Conservation (phyloP, 2,329 filamentous ascomycete species). For the Hawksworthiomyces lignivorus region DNA sequence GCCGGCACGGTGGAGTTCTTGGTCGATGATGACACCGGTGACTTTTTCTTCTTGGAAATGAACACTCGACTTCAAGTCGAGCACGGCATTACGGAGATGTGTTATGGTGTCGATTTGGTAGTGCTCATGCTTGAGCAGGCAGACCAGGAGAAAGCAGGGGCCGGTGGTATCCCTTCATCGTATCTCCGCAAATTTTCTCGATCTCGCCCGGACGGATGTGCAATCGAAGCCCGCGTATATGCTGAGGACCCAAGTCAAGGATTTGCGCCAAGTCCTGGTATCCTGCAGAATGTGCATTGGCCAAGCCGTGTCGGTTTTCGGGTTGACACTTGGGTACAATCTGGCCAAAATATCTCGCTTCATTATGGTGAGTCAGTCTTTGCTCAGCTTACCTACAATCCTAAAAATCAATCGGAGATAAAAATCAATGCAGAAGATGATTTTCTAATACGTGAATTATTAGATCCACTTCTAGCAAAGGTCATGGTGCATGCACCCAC, state of each 20-base stretch:
- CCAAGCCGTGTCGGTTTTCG: constrained; percentile 38
- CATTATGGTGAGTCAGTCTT: too few relatives aligned
- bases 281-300: constrained; percentile 50
- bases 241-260: constrained; percentile 47
- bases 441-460: too few relatives aligned
- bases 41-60: constrained; percentile 77
- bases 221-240: constrained; percentile 30
- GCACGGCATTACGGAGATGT: constrained; percentile 71
- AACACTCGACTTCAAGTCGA: constrained; percentile 85
- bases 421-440: too few relatives aligned
- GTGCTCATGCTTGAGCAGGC: constrained; percentile 36
- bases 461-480: constrained; percentile 49
- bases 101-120: constrained; percentile 67
- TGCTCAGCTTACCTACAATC: too few relatives aligned
- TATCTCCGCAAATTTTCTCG: too few relatives aligned
- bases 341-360: constrained; percentile 49
- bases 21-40: constrained; percentile 69
- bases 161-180: too few relatives aligned
- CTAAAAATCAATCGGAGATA: too few relatives aligned
- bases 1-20: constrained; percentile 56
- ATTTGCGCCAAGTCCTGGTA: constrained; percentile 52
- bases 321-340: constrained; percentile 57
- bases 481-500: constrained; percentile 45
- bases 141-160: too few relatives aligned
- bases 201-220: too few relatives aligned